phyloP scores from a whole-genome alignment of 768 basidiomycete genomes.

The Fistulinella prunicolor region DNA sequence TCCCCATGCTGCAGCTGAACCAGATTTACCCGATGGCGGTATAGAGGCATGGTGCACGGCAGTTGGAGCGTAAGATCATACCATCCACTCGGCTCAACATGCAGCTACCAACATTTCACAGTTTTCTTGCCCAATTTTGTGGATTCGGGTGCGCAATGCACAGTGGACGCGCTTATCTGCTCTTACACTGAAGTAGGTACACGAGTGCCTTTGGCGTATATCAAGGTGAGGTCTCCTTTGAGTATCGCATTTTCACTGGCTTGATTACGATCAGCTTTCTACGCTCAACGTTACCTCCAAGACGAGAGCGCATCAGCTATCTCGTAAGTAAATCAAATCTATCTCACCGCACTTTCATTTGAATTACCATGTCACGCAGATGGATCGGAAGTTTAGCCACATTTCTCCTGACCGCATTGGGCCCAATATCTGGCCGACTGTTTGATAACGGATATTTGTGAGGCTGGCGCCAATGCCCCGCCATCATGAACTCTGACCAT shows the following conservation, averaged over 20 bases:
- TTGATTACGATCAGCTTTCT: slow-evolving; percentile 18
- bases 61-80: slow-evolving; percentile 20
- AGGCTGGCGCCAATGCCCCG: neutral
- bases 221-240: slow-evolving; percentile 13
- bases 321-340: slow-evolving; percentile 13
- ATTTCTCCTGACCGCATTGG: slow-evolving; percentile 18
- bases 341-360: neutral
- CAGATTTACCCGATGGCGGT: slow-evolving; percentile 8
- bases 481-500: neutral
- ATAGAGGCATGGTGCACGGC: slow-evolving; percentile 26
- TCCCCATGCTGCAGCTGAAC: neutral
- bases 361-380: slow-evolving; percentile 6
- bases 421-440: slow-evolving; percentile 24
- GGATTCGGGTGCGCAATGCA: slow-evolving; percentile 20
- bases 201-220: slow-evolving; percentile 26
- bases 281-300: slow-evolving; percentile 18
- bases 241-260: neutral
- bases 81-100: neutral
- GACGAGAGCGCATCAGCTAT: slow-evolving; percentile 22
- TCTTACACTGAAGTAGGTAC: slow-evolving; percentile 13
- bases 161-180: neutral
- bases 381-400: slow-evolving; percentile 26
- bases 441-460: slow-evolving; percentile 30
- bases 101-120: slow-evolving; percentile 1
- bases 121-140: slow-evolving; percentile 27